Conservation (phyloP, 345 rosid genomes). For the Citrus hindsii region DNA sequence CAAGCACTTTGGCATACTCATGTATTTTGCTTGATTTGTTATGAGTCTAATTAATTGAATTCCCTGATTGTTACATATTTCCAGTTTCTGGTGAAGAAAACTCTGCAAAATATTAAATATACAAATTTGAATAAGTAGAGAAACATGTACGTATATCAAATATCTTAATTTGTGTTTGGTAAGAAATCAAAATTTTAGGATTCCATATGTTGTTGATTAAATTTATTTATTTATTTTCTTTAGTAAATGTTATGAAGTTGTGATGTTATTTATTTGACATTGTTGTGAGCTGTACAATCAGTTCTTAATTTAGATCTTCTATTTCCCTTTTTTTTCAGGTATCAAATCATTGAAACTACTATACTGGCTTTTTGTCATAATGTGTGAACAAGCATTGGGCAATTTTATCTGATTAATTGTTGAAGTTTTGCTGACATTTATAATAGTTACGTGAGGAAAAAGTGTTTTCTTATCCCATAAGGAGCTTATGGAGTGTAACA, state of each 20-base stretch:
- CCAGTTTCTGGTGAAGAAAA: not conserved
- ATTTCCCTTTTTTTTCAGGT: constrained; percentile 25
- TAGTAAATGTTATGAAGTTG: not conserved
- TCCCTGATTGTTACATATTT: not conserved
- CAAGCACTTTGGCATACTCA: not conserved
- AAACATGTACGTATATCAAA: not conserved
- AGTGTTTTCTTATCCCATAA: not conserved
- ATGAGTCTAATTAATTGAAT: not conserved
- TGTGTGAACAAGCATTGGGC: constrained; percentile 11
- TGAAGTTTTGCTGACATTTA: constrained; percentile 8
- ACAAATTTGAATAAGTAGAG: not conserved
- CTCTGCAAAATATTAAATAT: not conserved
- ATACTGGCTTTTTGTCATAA: not conserved
- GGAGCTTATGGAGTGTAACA: constrained; percentile 81
- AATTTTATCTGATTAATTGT: not conserved
- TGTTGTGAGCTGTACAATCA: not conserved
- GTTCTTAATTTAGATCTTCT: not conserved
- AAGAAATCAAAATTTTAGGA: not conserved
- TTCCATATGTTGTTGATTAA: not conserved
- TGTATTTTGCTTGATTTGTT: not conserved
- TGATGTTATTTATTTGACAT: not conserved
- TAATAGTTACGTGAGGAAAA: constrained; percentile 13
- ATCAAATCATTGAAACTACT: not conserved
- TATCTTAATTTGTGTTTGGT: not conserved
- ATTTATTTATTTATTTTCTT: not conserved